Percentiles rank a stretch among this genome's conserved stretches.
Evolutionary conservation across 176 grass and related monocot species (phyloP).

Genomic region (Typha latifolia): DNA sequence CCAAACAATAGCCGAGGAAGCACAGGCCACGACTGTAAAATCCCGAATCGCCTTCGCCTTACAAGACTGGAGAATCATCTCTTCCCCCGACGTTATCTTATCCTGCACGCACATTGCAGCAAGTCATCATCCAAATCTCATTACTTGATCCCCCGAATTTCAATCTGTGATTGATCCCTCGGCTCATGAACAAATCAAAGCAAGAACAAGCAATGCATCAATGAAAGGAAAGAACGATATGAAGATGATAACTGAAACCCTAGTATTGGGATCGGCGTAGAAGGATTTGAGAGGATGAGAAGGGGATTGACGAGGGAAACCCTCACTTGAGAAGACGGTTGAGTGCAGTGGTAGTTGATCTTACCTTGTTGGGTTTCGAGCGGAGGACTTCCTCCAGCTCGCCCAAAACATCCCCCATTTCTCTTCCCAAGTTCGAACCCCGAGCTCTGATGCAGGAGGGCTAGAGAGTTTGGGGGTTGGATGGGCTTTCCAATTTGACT

Average conservation of each 20-base stretch:
- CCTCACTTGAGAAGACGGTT: background rate
- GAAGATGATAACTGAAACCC: background rate
- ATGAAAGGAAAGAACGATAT: too few relatives aligned
- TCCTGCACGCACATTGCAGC: constrained; percentile 1
- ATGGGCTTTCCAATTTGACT: too few relatives aligned
- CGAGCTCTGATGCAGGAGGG: too few relatives aligned
- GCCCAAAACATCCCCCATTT: background rate
- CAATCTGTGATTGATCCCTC: background rate
- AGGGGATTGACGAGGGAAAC: background rate
- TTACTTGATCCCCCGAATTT: background rate
- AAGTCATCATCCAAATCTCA: background rate
- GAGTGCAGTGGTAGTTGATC: background rate
- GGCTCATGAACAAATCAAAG: too few relatives aligned
- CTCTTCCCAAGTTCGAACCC: too few relatives aligned
- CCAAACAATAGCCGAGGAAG: constrained; percentile 16
- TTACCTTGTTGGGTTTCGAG: constrained; percentile 8
- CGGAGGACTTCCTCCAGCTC: constrained; percentile 19
- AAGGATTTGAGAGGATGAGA: background rate
- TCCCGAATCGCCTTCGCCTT: background rate
- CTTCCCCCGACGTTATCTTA: constrained; percentile 17
- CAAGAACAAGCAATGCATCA: too few relatives aligned
- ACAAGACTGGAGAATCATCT: constrained; percentile 1
- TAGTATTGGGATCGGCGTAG: background rate
- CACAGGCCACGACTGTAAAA: constrained; percentile 10
- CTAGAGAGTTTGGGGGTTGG: too few relatives aligned